A percentile compares a stretch with the other conserved stretches of the same genome.
phyloP scores from a whole-genome alignment of 495 filamentous ascomycete species.

The Aspergillus panamensis region DNA sequence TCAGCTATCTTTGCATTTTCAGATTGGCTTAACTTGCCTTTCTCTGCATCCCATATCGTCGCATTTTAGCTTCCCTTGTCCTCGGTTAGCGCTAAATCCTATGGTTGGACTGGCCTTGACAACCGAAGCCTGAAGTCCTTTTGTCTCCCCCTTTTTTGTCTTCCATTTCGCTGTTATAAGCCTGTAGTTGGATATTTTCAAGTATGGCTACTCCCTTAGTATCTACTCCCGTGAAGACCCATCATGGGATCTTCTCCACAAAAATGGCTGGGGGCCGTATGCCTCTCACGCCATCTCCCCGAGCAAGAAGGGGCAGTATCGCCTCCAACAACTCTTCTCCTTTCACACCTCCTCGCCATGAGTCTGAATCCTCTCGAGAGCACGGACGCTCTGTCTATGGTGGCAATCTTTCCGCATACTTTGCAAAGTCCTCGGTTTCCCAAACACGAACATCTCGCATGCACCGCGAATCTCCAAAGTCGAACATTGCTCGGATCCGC shows the following conservation, averaged over 20 bases:
- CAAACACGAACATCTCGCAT: constrained; percentile 23
- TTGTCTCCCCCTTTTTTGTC: constrained; percentile 15
- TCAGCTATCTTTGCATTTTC: constrained; percentile 33
- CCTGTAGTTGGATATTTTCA: constrained; percentile 31
- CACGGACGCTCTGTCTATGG: constrained; percentile 63
- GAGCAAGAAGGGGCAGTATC: constrained; percentile 49
- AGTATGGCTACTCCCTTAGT: constrained; percentile 84
- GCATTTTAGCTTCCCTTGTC: constrained; percentile 22
- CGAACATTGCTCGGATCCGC: constrained; percentile 76
- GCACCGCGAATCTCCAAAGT: constrained; percentile 81
- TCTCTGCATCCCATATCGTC: constrained; percentile 21
- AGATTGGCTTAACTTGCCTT: constrained; percentile 22
- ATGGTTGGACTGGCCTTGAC: constrained; percentile 16
- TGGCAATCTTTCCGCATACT: constrained; percentile 68
- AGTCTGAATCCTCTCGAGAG: constrained; percentile 27
- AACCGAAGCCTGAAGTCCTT: constrained; percentile 12
- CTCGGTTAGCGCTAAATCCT: constrained; percentile 17
- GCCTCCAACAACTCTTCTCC: constrained; percentile 60
- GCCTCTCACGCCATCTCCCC: constrained; percentile 89
- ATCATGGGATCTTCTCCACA: constrained; percentile 85
- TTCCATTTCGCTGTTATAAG: neutral
- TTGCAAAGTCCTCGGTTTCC: constrained; percentile 54
- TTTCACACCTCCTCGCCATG: constrained; percentile 71
- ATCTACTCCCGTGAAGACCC: constrained; percentile 90
- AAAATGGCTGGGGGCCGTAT: constrained; percentile 92